Evolutionary conservation across 768 basidiomycete genomes (phyloP), one percentile per base, ranked within the genome.

Genomic region (Nevesoporus exiguus): DNA sequence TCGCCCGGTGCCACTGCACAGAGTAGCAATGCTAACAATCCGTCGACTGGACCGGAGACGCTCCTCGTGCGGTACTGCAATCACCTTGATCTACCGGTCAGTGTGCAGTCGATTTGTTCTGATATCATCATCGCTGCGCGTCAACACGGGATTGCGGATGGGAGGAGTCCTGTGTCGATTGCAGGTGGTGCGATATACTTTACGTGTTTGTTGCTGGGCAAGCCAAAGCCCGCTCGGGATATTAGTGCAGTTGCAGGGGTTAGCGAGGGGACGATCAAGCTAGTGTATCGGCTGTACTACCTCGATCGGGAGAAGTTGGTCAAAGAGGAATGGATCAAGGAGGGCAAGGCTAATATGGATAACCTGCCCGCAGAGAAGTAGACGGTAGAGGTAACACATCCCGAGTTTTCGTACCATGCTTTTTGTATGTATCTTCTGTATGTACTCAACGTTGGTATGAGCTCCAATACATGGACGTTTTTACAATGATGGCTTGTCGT

Each of bases 161-260:
- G 97, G 24, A 79, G 97, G 57, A 92, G 86, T 63, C 96, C 96
- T 1, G 90, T 98, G 48, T 97, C 97, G n/a, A 94, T 99, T 61
- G 97, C 96, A n/a, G 92, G 93, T 39, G 93, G 92, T 37, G 91
- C 93, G 19, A 93, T 99, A 55, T 93, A 89, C 75, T 98, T 98
- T 73, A 90, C 91, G 29, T 90, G 90, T 65, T 79, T 86, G 60
- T 67, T 98, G 40, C 77, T 95, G 63, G 91, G 87, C 49, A 82
- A 84, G 63, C 64, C 74, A 25, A 92, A 90, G 72, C 79, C 84
- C 22, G 80, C 88, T 45, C 84, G 85, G 72, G 93, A 98, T 65
- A 94, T 99, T 65, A 89, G 89, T 58, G 75, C 78, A 15, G 92
- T 98, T 11, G 95, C 93, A 3, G 93, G 94, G 10, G 93, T 98